Evolutionary conservation across 164 flowering plant genomes (phyloP), one percentile per base, ranked within the genome.

Genomic region (Dillenia suffruticosa): DNA sequence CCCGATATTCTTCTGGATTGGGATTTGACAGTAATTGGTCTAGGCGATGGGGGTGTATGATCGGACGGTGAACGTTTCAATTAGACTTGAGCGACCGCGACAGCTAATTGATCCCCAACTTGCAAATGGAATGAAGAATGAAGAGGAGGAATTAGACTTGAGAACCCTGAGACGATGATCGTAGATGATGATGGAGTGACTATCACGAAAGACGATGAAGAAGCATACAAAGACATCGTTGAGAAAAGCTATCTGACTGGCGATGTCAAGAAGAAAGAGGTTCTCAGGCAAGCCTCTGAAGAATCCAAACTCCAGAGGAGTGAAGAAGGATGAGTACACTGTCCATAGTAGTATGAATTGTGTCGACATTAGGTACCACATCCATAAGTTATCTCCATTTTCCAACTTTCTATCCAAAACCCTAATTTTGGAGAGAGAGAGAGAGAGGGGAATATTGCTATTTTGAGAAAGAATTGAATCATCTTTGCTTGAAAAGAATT

Each of bases 231-330:
- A 54, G 53, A 94, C 86, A 79, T 91, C 99, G 12, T 84, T 0
- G 12, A 94, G 71, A 69, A 94, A 94, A 56, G 95, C 92, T 6
- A 83, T 17, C 74, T 91, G 99, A 52, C 92, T 93, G 32, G 66
- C 79, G 46, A 89, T 80, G 77, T 94, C 99, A 26, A 94, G 76
- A 32, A 85, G 67, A 56, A 81, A 76, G 16, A 94, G 81, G 51
- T 79, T 68, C 66, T 79, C 63, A 1, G 95, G 93, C 57, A 94
- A 74, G 44, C 99, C 99, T 57, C 92, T 73, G 79, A 94, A 89
- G 85, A 94, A 94, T 2, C 91, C 99, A 54, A 94, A 94, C 81
- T 94, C 99, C 69, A 94, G 22, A 5, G 99, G 99, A 2, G 99
- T 94, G 76, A 94, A 91, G 79, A 84, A 82, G 9, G 97, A 89